A percentile compares a stretch with the other conserved stretches of the same genome.
These are phyloP conservation scores for Boletus fagicola DNA, from an alignment of 768 basidiomycete species.

Conservation along the genomic window DNA sequence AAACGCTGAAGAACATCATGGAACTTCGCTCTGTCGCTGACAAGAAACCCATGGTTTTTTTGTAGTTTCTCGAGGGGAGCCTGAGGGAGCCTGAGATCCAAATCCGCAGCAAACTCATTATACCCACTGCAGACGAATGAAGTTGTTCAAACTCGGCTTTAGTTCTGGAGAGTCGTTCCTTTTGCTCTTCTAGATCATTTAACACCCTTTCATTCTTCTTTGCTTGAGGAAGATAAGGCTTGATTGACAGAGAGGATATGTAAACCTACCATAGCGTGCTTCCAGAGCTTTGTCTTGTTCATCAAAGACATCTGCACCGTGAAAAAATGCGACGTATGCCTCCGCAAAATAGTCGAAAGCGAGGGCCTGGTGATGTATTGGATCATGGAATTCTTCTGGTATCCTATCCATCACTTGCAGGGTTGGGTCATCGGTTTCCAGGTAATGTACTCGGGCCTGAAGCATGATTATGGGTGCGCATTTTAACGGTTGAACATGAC, in stretches of 20 bases:
- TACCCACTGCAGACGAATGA: slow-evolving; percentile 57
- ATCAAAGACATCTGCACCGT: slow-evolving; percentile 62
- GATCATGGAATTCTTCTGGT: slow-evolving; percentile 75
- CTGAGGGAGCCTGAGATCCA: slow-evolving; percentile 32
- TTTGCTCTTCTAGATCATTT: slow-evolving; percentile 59
- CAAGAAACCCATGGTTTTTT: slow-evolving; percentile 60
- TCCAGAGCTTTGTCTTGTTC: slow-evolving; percentile 72
- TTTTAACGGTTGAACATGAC: slow-evolving; percentile 15
- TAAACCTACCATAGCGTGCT: slow-evolving; percentile 66
- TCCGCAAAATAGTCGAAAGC: slow-evolving; percentile 73
- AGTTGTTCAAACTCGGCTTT: slow-evolving; percentile 57
- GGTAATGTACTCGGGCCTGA: slow-evolving; percentile 42
- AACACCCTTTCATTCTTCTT: slow-evolving; percentile 71
- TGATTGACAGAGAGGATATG: neutral
- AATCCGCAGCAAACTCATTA: neutral
- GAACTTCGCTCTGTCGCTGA: slow-evolving; percentile 75
- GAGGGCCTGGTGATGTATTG: slow-evolving; percentile 69
- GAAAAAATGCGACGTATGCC: slow-evolving; percentile 67
- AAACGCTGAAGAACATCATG: slow-evolving; percentile 70
- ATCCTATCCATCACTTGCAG: slow-evolving; percentile 58
- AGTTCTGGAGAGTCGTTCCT: slow-evolving; percentile 43
- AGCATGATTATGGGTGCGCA: neutral
- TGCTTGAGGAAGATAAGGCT: slow-evolving; percentile 37
- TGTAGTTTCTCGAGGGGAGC: slow-evolving; percentile 63
- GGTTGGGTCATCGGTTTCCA: slow-evolving; percentile 64